Evolutionary conservation across 768 basidiomycete species (phyloP).

Genomic region (Rhodosporidiobolus odoratus): DNA sequence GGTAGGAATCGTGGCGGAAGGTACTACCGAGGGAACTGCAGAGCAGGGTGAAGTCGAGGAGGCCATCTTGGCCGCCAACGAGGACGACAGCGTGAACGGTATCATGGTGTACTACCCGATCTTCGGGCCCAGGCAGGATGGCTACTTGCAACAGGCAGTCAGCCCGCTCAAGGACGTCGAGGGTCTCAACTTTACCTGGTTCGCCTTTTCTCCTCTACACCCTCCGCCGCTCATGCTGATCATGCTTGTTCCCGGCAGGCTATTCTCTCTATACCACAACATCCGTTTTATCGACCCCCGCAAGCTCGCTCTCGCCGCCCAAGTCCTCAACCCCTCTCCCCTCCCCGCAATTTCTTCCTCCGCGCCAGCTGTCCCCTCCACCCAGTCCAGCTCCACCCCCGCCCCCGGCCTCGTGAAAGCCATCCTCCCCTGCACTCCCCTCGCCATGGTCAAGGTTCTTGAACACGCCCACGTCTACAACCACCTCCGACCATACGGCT

Average conservation of each 20-base stretch:
- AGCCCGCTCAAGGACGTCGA: slow-evolving; percentile 97
- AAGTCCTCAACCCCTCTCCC: slow-evolving; percentile 42
- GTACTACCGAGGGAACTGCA: slow-evolving; percentile 44
- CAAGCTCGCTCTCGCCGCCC: slow-evolving; percentile 54
- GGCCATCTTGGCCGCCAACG: slow-evolving; percentile 91
- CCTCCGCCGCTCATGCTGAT: slow-evolving; percentile 46
- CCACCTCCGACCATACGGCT: slow-evolving; percentile 82
- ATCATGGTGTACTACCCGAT: slow-evolving; percentile 96
- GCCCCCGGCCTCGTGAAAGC: slow-evolving; percentile 89
- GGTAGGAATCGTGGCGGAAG: slow-evolving; percentile 60
- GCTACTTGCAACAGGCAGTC: slow-evolving; percentile 95
- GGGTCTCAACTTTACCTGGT: slow-evolving; percentile 80
- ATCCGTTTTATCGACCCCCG: slow-evolving; percentile 84
- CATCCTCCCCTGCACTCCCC: slow-evolving; percentile 92
- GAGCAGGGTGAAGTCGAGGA: slow-evolving; percentile 69
- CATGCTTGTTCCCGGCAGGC: slow-evolving; percentile 13
- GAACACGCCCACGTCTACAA: slow-evolving; percentile 92
- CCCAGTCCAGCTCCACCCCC: slow-evolving; percentile 49
- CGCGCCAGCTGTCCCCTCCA: slow-evolving; percentile 67
- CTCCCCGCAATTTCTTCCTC: slow-evolving; percentile 51
- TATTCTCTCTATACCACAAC: slow-evolving; percentile 52
- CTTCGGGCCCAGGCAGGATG: slow-evolving; percentile 74
- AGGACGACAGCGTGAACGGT: slow-evolving; percentile 55
- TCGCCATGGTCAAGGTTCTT: slow-evolving; percentile 91
- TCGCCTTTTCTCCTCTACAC: slow-evolving; percentile 73